Evolutionary conservation across 306 rosid genomes (phyloP).

Genomic region (Cicer bijugum): DNA sequence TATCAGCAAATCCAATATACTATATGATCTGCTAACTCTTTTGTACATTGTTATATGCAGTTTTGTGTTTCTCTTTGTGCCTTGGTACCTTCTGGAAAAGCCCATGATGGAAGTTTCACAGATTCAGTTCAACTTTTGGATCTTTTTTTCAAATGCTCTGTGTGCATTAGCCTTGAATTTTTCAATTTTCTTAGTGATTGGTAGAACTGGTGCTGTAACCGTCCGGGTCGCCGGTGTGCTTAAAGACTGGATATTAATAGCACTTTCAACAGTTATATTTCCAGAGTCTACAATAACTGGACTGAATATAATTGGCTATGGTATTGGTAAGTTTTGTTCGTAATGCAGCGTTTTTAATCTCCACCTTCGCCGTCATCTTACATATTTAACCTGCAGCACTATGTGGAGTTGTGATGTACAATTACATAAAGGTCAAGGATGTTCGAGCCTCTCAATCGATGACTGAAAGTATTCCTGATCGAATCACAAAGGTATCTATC

Average conservation of each 20-base stretch:
- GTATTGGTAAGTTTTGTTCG: constrained; percentile 63
- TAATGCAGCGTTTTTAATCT: constrained; percentile 6
- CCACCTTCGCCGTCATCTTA: neutral
- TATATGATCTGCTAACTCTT: constrained; percentile 29
- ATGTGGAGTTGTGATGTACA: constrained; percentile 92
- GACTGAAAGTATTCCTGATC: constrained; percentile 67
- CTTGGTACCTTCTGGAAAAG: constrained; percentile 92
- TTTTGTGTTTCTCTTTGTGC: constrained; percentile 82
- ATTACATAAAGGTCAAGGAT: constrained; percentile 88
- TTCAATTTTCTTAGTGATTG: constrained; percentile 92
- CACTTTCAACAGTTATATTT: constrained; percentile 91
- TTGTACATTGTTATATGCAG: constrained; percentile 59
- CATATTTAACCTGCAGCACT: constrained; percentile 62
- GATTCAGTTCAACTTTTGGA: constrained; percentile 92
- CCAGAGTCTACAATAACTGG: constrained; percentile 92
- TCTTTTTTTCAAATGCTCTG: constrained; percentile 87
- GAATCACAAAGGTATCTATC: constrained; percentile 63
- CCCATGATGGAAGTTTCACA: constrained; percentile 82
- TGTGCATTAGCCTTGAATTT: constrained; percentile 94
- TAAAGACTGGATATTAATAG: constrained; percentile 95
- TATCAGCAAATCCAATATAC: neutral
- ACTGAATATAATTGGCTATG: constrained; percentile 90
- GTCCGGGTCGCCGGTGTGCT: constrained; percentile 94
- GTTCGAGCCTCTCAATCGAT: constrained; percentile 78
- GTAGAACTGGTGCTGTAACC: constrained; percentile 97